phyloP scores from a whole-genome alignment of 306 rosid species.

The Quercus suber region DNA sequence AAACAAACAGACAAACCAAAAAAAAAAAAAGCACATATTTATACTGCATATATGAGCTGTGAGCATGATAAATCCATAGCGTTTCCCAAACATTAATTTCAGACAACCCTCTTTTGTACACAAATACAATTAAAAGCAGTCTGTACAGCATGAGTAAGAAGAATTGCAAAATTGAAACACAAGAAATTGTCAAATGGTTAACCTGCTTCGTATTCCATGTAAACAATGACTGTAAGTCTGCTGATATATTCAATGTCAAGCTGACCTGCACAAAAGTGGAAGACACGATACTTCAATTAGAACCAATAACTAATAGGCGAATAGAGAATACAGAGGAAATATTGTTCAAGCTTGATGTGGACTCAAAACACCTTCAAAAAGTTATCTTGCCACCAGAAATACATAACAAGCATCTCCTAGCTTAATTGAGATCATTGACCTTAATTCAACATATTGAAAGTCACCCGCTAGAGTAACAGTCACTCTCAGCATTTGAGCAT shows the following conservation, averaged over 20 bases:
- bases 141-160: not conserved
- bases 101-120: not conserved
- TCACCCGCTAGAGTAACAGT: not conserved
- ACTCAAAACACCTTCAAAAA: not conserved
- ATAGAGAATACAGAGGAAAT: not conserved
- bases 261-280: constrained; percentile 63
- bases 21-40: not conserved
- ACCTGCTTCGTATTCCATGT: constrained; percentile 99
- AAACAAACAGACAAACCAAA: too few relatives aligned
- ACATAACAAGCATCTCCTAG: not conserved
- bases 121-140: not conserved
- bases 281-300: constrained; percentile 15
- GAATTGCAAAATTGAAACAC: not conserved
- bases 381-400: not conserved
- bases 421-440: not conserved
- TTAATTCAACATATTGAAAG: not conserved
- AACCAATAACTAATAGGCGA: not conserved
- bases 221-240: constrained; percentile 87
- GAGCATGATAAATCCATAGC: not conserved
- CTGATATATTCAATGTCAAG: constrained; percentile 81
- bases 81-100: not conserved
- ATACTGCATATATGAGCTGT: not conserved
- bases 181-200: constrained; percentile 18
- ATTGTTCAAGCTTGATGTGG: not conserved
- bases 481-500: not conserved